These are phyloP conservation scores for Backusella australiensis DNA, from an alignment of 192 early-diverging fungal genomes.

Conservation along the genomic window DNA sequence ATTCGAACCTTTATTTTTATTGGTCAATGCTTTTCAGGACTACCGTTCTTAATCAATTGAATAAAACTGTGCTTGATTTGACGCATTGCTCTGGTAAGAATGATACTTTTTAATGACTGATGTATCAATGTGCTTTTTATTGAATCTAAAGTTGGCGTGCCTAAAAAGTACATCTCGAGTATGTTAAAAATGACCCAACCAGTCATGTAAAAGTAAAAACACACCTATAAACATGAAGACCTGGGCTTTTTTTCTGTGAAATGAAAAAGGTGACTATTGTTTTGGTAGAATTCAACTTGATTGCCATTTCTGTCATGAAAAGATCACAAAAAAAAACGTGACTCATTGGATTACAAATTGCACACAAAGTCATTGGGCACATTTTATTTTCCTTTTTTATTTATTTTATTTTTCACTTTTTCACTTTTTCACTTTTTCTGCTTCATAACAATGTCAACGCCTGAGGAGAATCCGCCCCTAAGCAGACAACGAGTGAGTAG, in stretches of 20 bases:
- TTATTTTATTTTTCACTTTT: neutral
- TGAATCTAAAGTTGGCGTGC: too few species aligned
- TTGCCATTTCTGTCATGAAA: neutral
- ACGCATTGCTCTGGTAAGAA: too few species aligned
- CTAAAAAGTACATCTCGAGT: too few species aligned
- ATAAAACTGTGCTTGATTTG: too few species aligned
- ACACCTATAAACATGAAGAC: neutral
- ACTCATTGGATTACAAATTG: slow-evolving; percentile 1
- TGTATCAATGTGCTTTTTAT: too few species aligned
- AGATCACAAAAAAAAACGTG: neutral
- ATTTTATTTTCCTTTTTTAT: slow-evolving; percentile 9
- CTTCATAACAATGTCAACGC: neutral
- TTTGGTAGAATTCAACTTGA: neutral
- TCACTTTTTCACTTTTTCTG: neutral
- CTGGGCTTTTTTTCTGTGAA: neutral
- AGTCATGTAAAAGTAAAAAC: neutral
- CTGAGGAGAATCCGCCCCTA: neutral
- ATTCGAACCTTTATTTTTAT: too few species aligned
- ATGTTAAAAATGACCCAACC: neutral
- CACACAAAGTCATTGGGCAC: neutral
- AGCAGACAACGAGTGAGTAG: slow-evolving; percentile 33
- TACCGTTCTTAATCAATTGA: too few species aligned
- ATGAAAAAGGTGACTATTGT: neutral
- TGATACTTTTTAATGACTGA: too few species aligned
- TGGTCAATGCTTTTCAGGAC: too few species aligned